Conservation (phyloP, 2,329 filamentous ascomycete species). For the Alternaria hordeiaustralica region DNA sequence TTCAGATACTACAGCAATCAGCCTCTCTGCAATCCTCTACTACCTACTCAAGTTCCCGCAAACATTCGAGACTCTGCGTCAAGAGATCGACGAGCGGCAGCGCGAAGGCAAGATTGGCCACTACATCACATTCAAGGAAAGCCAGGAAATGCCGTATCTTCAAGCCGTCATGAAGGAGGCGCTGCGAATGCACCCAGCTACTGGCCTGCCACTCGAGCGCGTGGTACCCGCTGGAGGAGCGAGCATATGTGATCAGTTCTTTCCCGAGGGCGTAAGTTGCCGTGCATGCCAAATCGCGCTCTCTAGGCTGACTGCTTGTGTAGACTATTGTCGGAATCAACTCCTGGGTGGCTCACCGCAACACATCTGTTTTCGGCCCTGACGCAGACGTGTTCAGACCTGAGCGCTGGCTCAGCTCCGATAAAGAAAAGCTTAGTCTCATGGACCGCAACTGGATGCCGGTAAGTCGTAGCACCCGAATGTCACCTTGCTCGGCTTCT, state of each 20-base stretch:
- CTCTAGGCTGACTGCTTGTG: not conserved
- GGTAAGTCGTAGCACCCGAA: constrained; percentile 7
- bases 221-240: constrained; percentile 28
- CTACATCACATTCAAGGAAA: constrained; percentile 24
- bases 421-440: constrained; percentile 15
- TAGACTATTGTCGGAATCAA: constrained; percentile 30
- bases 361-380: constrained; percentile 20
- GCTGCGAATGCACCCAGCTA: constrained; percentile 32
- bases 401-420: constrained; percentile 26
- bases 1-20: constrained; percentile 54
- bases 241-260: constrained; percentile 15
- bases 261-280: constrained; percentile 24
- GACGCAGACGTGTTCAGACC: constrained; percentile 27
- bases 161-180: constrained; percentile 39
- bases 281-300: not conserved
- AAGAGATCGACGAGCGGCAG: constrained; percentile 17
- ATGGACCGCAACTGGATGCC: constrained; percentile 31
- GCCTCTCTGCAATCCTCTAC: constrained; percentile 35
- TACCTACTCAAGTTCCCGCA: constrained; percentile 24
- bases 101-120: not conserved
- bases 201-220: constrained; percentile 29
- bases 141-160: constrained; percentile 38
- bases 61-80: constrained; percentile 17
- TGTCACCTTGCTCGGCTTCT: not conserved
- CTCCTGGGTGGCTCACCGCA: constrained; percentile 27